A percentile compares a stretch with the other conserved stretches of the same genome.
phyloP scores from a whole-genome alignment of 768 basidiomycete genomes.

The Hygrophorus pudorinus region DNA sequence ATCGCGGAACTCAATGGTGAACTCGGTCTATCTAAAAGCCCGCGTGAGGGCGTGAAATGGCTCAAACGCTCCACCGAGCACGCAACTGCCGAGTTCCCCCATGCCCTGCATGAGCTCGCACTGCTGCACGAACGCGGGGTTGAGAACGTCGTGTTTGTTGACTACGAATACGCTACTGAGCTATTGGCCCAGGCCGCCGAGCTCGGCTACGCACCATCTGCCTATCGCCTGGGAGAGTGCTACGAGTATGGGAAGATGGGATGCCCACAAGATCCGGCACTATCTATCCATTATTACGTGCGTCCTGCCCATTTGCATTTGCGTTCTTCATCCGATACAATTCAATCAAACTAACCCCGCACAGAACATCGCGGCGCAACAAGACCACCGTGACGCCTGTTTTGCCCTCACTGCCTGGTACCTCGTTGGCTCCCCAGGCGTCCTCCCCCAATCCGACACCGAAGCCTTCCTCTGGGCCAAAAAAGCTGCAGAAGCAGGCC shows the following conservation, averaged over 20 bases:
- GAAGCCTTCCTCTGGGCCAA: constrained; percentile 98
- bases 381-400: constrained; percentile 93
- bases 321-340: not conserved
- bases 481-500: constrained; percentile 85
- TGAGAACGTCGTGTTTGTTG: constrained; percentile 94
- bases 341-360: constrained; percentile 8
- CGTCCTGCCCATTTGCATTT: constrained; percentile 24
- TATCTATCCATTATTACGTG: constrained; percentile 98
- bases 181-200: constrained; percentile 92
- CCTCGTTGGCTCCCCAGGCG: constrained; percentile 94
- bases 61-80: constrained; percentile 93
- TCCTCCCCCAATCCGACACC: constrained; percentile 95
- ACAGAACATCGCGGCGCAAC: constrained; percentile 96
- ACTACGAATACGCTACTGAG: constrained; percentile 92
- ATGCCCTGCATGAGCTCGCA: constrained; percentile 91
- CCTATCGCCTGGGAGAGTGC: constrained; percentile 92
- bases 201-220: constrained; percentile 92
- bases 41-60: constrained; percentile 98
- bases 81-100: constrained; percentile 91
- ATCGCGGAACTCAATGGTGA: constrained; percentile 96
- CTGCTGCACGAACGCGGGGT: constrained; percentile 95
- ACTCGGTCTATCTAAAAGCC: constrained; percentile 73
- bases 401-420: constrained; percentile 99
- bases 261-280: constrained; percentile 92
- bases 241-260: constrained; percentile 99